Percentiles rank a stretch among this genome's conserved stretches.
phyloP scores from a whole-genome alignment of 371 early-diverging fungal species.

The Rhizopus arrhizus region DNA sequence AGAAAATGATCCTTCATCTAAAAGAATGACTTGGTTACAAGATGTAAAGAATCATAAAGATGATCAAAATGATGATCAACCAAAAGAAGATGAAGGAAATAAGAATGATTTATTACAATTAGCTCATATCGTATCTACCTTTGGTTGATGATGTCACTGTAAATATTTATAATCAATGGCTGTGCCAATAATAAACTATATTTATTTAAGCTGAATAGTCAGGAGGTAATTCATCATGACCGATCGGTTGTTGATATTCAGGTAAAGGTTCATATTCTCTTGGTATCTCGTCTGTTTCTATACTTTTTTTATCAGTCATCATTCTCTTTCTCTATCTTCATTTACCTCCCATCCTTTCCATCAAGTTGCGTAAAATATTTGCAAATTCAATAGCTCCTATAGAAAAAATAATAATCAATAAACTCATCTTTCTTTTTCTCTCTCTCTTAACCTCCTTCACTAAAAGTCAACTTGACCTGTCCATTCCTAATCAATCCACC shows the following conservation, averaged over 20 bases:
- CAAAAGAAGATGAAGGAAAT: constrained; percentile 11
- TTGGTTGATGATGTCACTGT: constrained; percentile 32
- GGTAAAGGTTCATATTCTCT: constrained; percentile 45
- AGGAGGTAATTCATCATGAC: constrained; percentile 24
- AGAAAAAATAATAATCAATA: background rate
- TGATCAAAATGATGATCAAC: constrained; percentile 16
- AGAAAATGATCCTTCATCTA: background rate
- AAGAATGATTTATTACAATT: constrained; percentile 30
- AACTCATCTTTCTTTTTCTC: background rate
- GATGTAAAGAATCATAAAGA: constrained; percentile 10
- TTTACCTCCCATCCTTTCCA: background rate
- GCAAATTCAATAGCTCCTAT: constrained; percentile 57
- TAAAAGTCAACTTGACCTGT: constrained; percentile 36
- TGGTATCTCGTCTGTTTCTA: constrained; percentile 41
- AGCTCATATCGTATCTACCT: constrained; percentile 48
- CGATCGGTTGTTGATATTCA: constrained; percentile 23
- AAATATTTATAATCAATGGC: background rate
- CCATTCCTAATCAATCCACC: constrained; percentile 42
- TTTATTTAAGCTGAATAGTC: constrained; percentile 14
- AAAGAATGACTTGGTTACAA: constrained; percentile 12
- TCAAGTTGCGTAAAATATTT: constrained; percentile 29
- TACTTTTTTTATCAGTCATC: background rate
- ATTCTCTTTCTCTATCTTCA: no score
- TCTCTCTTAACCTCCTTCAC: constrained; percentile 40
- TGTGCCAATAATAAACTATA: background rate